phyloP scores from a whole-genome alignment of 2,329 filamentous ascomycete genomes.

The Blastomyces percursus region DNA sequence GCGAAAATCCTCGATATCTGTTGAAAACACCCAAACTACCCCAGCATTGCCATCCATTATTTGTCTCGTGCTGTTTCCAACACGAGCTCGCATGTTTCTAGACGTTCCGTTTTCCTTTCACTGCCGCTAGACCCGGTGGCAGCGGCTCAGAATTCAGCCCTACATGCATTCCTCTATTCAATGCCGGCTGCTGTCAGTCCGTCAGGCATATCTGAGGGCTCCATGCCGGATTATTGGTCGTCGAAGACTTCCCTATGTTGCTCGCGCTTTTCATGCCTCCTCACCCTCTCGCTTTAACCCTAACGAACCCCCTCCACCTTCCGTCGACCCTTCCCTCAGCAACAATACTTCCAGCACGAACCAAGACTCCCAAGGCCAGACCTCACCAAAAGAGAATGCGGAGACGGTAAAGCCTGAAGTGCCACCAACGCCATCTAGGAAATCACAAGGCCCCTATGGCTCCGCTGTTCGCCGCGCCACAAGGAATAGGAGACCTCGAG shows the following conservation, averaged over 20 bases:
- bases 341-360: conserved; percentile 15
- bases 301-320: conserved; percentile 21
- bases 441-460: conserved; percentile 27
- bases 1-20: no score
- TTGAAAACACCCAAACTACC: neutral
- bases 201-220: conserved; percentile 16
- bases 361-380: neutral
- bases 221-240: conserved; percentile 30
- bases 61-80: neutral
- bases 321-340: conserved; percentile 15
- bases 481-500: conserved; percentile 24
- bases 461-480: conserved; percentile 30
- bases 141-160: conserved; percentile 11
- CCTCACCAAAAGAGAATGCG: neutral
- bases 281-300: conserved; percentile 20
- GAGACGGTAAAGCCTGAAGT: conserved; percentile 8
- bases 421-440: conserved; percentile 15
- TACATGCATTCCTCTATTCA: conserved; percentile 27
- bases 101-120: neutral
- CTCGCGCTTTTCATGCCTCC: conserved; percentile 27
- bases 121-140: conserved; percentile 10
- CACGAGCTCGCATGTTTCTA: conserved; percentile 1
- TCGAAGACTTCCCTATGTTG: conserved; percentile 24
- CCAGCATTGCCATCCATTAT: neutral
- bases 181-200: conserved; percentile 25